These are phyloP conservation scores for Amphirosellinia nigrospora DNA, from an alignment of 495 filamentous ascomycete genomes.

Conservation along the genomic window DNA sequence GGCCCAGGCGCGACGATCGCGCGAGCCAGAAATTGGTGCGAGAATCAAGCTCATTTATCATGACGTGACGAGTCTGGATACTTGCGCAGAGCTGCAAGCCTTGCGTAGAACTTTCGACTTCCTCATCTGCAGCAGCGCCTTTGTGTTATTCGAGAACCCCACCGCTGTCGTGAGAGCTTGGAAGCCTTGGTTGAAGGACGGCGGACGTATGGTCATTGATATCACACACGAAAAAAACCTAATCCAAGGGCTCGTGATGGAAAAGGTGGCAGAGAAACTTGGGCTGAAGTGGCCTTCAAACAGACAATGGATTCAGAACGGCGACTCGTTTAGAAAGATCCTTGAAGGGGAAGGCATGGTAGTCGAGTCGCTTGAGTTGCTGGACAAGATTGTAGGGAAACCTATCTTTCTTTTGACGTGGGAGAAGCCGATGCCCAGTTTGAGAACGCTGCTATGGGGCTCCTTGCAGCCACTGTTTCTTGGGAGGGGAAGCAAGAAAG, in stretches of 20 bases:
- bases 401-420: background rate
- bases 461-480: background rate
- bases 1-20: background rate
- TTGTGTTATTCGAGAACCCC: background rate
- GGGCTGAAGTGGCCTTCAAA: background rate
- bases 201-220: slow-evolving; percentile 1
- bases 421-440: background rate
- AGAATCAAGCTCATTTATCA: background rate
- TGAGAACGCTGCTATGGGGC: background rate
- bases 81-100: background rate
- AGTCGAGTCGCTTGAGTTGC: background rate
- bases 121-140: background rate
- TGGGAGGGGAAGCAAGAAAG: slow-evolving; percentile 1
- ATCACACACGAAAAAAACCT: background rate
- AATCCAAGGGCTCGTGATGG: background rate
- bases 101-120: background rate
- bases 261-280: background rate
- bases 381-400: background rate
- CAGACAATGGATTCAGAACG: background rate
- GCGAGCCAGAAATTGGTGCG: background rate
- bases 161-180: background rate
- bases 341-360: background rate
- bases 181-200: background rate
- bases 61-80: background rate
- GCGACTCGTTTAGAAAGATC: background rate